Percentiles rank a stretch among this genome's conserved stretches.
Conservation (phyloP, 495 filamentous ascomycete genomes). For the Xylaria scruposa region DNA sequence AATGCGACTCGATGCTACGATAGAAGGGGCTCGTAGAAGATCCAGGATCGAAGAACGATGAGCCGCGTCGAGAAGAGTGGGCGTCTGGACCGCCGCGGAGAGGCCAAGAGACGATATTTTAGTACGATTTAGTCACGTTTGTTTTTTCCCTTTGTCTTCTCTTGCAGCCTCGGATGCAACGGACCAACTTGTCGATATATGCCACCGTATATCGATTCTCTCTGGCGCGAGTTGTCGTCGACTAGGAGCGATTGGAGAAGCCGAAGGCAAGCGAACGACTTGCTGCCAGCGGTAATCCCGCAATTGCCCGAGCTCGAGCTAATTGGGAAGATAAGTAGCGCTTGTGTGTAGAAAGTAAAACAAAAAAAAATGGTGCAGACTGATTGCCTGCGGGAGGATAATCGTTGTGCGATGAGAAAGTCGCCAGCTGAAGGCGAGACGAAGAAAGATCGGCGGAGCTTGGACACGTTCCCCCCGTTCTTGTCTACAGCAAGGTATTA, state of each 20-base stretch:
- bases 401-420: conserved; percentile 9
- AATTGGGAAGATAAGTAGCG: neutral
- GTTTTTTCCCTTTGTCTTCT: neutral
- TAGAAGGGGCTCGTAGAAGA: neutral
- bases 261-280: neutral
- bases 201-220: neutral
- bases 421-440: conserved; percentile 9
- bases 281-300: neutral
- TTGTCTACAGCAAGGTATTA: too few relatives aligned
- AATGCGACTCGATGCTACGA: conserved; percentile 18
- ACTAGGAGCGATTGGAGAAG: conserved; percentile 3
- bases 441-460: conserved; percentile 22
- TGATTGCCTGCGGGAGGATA: neutral
- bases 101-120: neutral
- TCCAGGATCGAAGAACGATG: neutral
- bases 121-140: neutral
- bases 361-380: neutral
- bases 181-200: neutral
- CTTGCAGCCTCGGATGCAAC: neutral
- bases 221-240: neutral
- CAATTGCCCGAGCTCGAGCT: conserved; percentile 1
- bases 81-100: neutral
- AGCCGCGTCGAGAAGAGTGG: neutral
- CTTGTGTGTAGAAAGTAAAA: neutral
- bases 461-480: conserved; percentile 2